phyloP scores from a whole-genome alignment of 78 protist genomes.

The Dictyostelium firmibasis region DNA sequence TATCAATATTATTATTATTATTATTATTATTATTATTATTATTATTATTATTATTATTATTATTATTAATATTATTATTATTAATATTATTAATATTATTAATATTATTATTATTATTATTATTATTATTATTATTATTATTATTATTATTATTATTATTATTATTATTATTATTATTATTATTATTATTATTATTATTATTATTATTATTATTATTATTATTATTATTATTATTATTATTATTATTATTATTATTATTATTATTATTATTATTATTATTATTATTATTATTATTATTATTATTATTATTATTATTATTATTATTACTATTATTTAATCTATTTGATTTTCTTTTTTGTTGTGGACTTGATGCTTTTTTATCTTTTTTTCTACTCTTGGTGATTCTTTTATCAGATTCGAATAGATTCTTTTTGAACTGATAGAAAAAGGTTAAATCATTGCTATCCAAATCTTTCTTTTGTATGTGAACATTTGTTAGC shows the following conservation, averaged over 20 bases:
- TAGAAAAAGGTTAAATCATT: neutral
- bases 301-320: neutral
- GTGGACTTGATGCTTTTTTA: neutral
- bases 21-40: neutral
- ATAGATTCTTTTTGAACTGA: neutral
- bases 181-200: too few species aligned
- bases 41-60: neutral
- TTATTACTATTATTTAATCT: neutral
- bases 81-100: neutral
- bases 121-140: too few species aligned
- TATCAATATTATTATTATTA: neutral
- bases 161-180: too few species aligned
- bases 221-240: too few species aligned
- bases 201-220: too few species aligned
- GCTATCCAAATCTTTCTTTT: neutral
- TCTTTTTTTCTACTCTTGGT: neutral
- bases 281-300: too few species aligned
- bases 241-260: too few species aligned
- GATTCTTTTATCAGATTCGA: neutral
- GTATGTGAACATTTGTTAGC: neutral
- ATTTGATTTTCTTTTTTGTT: neutral
- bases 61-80: neutral
- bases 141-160: too few species aligned
- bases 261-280: too few species aligned
- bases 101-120: too few species aligned